Conservation (phyloP, 305 asterid genomes). For the Fraxinus nigra region DNA sequence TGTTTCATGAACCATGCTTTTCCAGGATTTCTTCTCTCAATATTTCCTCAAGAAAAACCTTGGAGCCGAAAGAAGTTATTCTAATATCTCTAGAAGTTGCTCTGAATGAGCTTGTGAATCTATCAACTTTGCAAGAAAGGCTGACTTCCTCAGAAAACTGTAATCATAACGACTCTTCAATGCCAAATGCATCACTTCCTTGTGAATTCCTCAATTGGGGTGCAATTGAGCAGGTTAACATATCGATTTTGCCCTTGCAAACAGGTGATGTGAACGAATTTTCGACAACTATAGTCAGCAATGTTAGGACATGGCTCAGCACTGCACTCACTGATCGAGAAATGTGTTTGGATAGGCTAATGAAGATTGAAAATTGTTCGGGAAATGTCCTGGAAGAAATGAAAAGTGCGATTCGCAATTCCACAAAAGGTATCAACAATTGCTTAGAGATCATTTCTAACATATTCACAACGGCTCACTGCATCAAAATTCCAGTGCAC, state of each 20-base stretch:
- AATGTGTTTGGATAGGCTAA: slow-evolving; percentile 27
- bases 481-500: background rate
- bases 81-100: slow-evolving; percentile 29
- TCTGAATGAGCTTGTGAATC: slow-evolving; percentile 15
- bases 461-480: background rate
- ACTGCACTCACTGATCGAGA: slow-evolving; percentile 29
- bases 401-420: slow-evolving; percentile 8
- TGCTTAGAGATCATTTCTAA: slow-evolving; percentile 34
- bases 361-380: slow-evolving; percentile 20
- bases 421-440: slow-evolving; percentile 30
- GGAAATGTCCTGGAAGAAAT: background rate
- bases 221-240: slow-evolving; percentile 27
- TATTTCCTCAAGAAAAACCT: slow-evolving; percentile 12
- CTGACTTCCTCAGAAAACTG: background rate
- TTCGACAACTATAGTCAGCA: slow-evolving; percentile 4
- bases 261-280: background rate
- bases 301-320: slow-evolving; percentile 35
- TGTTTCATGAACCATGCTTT: slow-evolving; percentile 34
- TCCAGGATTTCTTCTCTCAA: slow-evolving; percentile 29
- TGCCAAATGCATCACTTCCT: slow-evolving; percentile 8
- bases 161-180: background rate
- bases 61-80: slow-evolving; percentile 20
- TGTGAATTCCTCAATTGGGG: slow-evolving; percentile 22
- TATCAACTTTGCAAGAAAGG: slow-evolving; percentile 14
- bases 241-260: slow-evolving; percentile 16